Evolutionary conservation across 495 filamentous ascomycete species (phyloP), one percentile per base, ranked within the genome.

Genomic region (Terfezia claveryi): DNA sequence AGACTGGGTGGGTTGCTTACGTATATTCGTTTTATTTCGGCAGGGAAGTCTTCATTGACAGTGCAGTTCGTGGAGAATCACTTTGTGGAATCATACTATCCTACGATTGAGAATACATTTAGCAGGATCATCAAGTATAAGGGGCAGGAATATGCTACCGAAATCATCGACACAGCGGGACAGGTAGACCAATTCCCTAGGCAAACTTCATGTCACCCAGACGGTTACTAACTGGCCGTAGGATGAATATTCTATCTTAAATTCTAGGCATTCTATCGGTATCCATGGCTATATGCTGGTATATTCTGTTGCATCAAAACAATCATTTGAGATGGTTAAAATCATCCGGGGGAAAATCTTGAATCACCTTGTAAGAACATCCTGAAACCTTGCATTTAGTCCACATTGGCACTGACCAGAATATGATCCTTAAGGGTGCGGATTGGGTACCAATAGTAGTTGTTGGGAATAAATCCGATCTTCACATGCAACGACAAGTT

Each of bases 251-350:
- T 89, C 83, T 64, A 95, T 96, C 62, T 73, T 98, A 53, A 95
- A 94, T 68, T 94, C 85, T 49, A 94, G 95, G 68, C 92, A 98
- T 69, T 96, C 96, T 67, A 98, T 98, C 70, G 91, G 91, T 57
- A 95, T 96, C 61, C 91, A 98, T 76, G 91, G 91, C 41, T 98
- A 98, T 71, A 88, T 98, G 78, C 81, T 98, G 52, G 91, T 94
- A 44, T 98, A 98, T 70, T 94, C 86, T 16, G 84, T 98, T 51
- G 82, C 84, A 36, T 93, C 84, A 38, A 83, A 82, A 58, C 84
- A 91, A 59, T 93, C 87, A 27, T 96, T 95, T 65, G 91, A 96
- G 66, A 96, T 95, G 86, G 81, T 94, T 51, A 78, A 82, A 56
- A 83, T 93, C 49, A 94, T 98, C 52, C 73, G 89, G 37, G 91